phyloP scores from a whole-genome alignment of 1,284 basidiomycete genomes.

The Cryptococcus sp. region DNA sequence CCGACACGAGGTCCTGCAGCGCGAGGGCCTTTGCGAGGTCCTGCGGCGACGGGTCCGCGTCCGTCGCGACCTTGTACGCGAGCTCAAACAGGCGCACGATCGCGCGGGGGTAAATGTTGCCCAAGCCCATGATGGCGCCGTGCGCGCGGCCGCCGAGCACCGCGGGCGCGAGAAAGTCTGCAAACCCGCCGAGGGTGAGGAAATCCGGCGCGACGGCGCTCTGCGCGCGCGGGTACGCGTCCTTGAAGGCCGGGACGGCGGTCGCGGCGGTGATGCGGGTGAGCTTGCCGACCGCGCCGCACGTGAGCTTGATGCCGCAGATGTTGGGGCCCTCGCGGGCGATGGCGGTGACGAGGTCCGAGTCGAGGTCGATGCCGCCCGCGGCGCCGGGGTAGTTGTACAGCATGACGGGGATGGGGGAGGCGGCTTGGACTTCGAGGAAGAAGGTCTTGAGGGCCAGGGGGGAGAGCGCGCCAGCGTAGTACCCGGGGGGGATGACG shows the following conservation, averaged over 20 bases:
- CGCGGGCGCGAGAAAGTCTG: conserved; percentile 73
- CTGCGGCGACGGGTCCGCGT: conserved; percentile 53
- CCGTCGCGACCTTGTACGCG: conserved; percentile 54
- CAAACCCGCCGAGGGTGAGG: conserved; percentile 72
- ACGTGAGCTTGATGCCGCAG: conserved; percentile 83
- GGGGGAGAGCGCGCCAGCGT: conserved; percentile 65
- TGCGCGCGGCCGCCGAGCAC: conserved; percentile 58
- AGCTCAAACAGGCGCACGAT: conserved; percentile 64
- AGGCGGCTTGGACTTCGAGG: conserved; percentile 68
- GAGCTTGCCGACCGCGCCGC: conserved; percentile 85
- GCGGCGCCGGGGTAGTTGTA: conserved; percentile 87
- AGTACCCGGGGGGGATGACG: conserved; percentile 81
- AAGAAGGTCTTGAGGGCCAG: conserved; percentile 74
- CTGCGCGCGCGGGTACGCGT: conserved; percentile 55
- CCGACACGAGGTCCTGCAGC: conserved; percentile 73
- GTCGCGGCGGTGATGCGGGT: conserved; percentile 72
- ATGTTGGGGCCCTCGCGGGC: conserved; percentile 57
- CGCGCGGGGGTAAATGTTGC: conserved; percentile 68
- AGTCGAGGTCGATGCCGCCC: conserved; percentile 80
- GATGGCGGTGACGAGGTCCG: conserved; percentile 75
- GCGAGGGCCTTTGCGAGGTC: conserved; percentile 66
- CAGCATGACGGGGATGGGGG: conserved; percentile 79
- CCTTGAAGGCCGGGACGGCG: conserved; percentile 58
- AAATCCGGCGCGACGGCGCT: conserved; percentile 56
- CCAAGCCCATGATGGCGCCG: conserved; percentile 78